These are phyloP conservation scores for Scortechinia acanthostroma DNA, from an alignment of 2,329 filamentous ascomycete genomes.

Conservation along the genomic window DNA sequence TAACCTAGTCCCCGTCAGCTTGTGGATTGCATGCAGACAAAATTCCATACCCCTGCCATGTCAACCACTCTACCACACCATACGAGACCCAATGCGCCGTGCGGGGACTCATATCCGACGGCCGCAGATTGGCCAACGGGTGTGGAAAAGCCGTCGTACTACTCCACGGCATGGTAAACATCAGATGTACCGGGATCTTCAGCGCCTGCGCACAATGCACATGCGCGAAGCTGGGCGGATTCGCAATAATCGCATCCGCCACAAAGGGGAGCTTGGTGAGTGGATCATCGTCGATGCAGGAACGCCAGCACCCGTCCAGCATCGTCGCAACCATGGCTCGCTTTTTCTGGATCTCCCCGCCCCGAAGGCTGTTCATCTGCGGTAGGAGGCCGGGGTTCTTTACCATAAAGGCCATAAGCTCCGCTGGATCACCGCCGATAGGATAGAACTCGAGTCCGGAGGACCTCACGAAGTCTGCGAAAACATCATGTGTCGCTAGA, in stretches of 20 bases:
- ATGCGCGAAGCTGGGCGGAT: slow-evolving; percentile 14
- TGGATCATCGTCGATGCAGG: slow-evolving; percentile 22
- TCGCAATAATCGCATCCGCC: slow-evolving; percentile 14
- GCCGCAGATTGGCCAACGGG: slow-evolving; percentile 35
- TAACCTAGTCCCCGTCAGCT: slow-evolving; percentile 13
- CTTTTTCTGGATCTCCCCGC: slow-evolving; percentile 24
- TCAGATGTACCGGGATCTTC: slow-evolving; percentile 54
- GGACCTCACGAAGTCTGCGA: slow-evolving; percentile 40
- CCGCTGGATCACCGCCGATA: slow-evolving; percentile 46
- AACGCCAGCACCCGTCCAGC: slow-evolving; percentile 23
- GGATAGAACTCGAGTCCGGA: slow-evolving; percentile 47
- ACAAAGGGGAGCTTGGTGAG: slow-evolving; percentile 9
- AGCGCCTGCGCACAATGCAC: slow-evolving; percentile 37
- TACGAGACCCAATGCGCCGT: slow-evolving; percentile 35
- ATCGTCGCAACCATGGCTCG: slow-evolving; percentile 25
- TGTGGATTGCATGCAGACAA: slow-evolving; percentile 3
- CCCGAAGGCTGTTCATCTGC: slow-evolving; percentile 20
- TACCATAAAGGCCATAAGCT: slow-evolving; percentile 34
- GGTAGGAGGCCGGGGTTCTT: slow-evolving; percentile 28
- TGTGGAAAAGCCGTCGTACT: slow-evolving; percentile 34
- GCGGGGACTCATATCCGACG: slow-evolving; percentile 11
- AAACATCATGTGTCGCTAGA: slow-evolving; percentile 44
- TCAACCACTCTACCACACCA: slow-evolving; percentile 34
- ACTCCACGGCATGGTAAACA: slow-evolving; percentile 59
- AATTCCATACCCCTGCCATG: slow-evolving; percentile 42